Conservation (phyloP, 2,329 filamentous ascomycete species). For the Colletotrichum sp. region DNA sequence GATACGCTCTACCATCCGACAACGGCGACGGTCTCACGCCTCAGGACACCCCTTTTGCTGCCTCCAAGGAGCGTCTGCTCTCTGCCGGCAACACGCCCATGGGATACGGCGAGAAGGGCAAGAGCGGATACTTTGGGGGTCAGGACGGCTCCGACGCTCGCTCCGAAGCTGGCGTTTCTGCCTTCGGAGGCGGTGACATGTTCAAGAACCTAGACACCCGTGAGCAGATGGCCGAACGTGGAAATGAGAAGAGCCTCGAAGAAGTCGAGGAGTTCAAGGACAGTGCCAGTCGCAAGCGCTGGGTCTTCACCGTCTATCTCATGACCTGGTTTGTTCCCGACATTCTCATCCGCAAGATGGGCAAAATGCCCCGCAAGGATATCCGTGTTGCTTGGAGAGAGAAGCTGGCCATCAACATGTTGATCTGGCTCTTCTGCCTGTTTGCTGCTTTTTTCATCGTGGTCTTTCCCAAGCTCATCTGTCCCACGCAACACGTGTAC, state of each 20-base stretch:
- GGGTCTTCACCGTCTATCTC: conserved; percentile 83
- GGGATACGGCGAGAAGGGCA: conserved; percentile 77
- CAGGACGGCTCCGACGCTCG: conserved; percentile 80
- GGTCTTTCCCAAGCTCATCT: conserved; percentile 85
- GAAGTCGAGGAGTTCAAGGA: conserved; percentile 87
- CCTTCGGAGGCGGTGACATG: conserved; percentile 92
- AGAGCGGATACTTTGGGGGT: conserved; percentile 79
- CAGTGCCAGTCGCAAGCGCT: conserved; percentile 84
- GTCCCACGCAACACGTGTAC: conserved; percentile 89
- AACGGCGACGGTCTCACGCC: conserved; percentile 67
- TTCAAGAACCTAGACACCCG: conserved; percentile 96
- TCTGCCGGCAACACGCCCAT: conserved; percentile 59
- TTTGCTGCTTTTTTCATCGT: conserved; percentile 89
- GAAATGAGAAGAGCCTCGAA: conserved; percentile 86
- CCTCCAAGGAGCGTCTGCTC: conserved; percentile 65
- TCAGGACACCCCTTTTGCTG: conserved; percentile 65
- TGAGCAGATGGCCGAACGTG: conserved; percentile 93
- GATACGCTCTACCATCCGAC: conserved; percentile 62
- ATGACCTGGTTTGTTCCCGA: conserved; percentile 91
- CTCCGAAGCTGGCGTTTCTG: conserved; percentile 92
- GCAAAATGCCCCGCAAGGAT: conserved; percentile 90
- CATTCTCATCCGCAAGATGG: conserved; percentile 76
- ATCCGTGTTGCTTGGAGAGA: conserved; percentile 94
- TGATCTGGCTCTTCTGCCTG: conserved; percentile 89
- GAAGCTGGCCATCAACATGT: conserved; percentile 95